A percentile compares a stretch with the other conserved stretches of the same genome.
phyloP scores from a whole-genome alignment of 2,329 filamentous ascomycete genomes.

The Neoarthrinium moseri region DNA sequence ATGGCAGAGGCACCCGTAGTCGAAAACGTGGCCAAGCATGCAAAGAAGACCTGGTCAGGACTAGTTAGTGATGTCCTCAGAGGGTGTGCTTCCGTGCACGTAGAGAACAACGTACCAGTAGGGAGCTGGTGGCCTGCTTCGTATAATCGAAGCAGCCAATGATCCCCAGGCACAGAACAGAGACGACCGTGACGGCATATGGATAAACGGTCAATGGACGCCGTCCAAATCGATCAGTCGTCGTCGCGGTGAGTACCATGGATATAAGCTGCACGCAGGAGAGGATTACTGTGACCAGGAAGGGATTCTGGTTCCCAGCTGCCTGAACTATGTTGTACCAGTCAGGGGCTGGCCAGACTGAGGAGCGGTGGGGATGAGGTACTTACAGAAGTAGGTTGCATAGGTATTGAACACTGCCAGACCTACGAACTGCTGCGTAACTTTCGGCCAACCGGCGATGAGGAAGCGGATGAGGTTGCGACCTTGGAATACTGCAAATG shows the following conservation, averaged over 20 bases:
- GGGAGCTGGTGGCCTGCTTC: background rate
- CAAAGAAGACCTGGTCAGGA: conserved; percentile 1
- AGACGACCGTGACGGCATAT: conserved; percentile 2
- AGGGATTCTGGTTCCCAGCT: conserved; percentile 4
- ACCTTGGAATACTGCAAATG: conserved; percentile 1
- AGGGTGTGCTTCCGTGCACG: background rate
- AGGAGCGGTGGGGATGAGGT: no score
- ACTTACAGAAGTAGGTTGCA: conserved; percentile 7
- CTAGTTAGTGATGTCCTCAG: background rate
- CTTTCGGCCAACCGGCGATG: conserved; percentile 2
- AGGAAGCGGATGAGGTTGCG: conserved; percentile 6
- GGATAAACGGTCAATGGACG: conserved; percentile 5
- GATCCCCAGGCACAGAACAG: conserved; percentile 7
- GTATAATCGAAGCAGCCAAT: conserved; percentile 5
- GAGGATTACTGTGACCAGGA: conserved; percentile 2
- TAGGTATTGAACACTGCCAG: conserved; percentile 4
- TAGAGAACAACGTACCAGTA: background rate
- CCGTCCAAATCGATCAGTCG: background rate
- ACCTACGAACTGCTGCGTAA: conserved; percentile 5
- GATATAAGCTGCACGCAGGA: conserved; percentile 7
- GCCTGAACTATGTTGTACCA: background rate
- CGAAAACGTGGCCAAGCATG: conserved; percentile 1
- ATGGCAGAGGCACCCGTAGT: conserved; percentile 6
- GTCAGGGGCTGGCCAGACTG: background rate
- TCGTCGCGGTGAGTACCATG: conserved; percentile 1